Conservation (phyloP, 441 rosid genomes). For the Daphne laureola region DNA sequence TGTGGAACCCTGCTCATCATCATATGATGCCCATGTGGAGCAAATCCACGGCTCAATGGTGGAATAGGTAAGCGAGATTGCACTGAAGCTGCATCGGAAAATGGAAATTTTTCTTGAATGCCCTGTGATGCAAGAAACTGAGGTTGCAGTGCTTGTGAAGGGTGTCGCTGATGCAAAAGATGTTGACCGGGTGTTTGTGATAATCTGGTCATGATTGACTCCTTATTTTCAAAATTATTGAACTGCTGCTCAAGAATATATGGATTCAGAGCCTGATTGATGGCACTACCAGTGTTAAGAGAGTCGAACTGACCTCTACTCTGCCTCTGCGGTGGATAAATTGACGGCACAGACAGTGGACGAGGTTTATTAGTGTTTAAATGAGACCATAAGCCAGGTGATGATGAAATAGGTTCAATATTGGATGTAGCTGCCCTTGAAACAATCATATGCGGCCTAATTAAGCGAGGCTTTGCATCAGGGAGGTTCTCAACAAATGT, state of each 20-base stretch:
- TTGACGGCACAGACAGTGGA: constrained; percentile 33
- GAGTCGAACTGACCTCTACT: constrained; percentile 35
- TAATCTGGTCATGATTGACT: constrained; percentile 21
- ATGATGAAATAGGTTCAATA: constrained; percentile 28
- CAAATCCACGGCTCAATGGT: constrained; percentile 37
- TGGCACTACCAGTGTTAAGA: constrained; percentile 27
- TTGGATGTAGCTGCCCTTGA: constrained; percentile 41
- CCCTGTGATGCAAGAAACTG: constrained; percentile 34
- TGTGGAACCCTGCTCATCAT: constrained; percentile 23
- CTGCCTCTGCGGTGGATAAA: constrained; percentile 35
- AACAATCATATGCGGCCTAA: constrained; percentile 27
- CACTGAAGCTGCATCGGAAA: constrained; percentile 32
- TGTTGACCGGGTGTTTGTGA: constrained; percentile 33
- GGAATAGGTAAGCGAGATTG: constrained; percentile 37
- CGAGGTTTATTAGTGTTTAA: constrained; percentile 47
- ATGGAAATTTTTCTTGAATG: constrained; percentile 28
- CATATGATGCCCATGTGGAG: constrained; percentile 33
- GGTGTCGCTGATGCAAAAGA: constrained; percentile 44
- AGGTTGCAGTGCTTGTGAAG: constrained; percentile 32
- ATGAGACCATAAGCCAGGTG: constrained; percentile 44
- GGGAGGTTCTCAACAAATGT: constrained; percentile 33
- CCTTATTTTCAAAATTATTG: constrained; percentile 34
- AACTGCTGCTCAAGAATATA: constrained; percentile 43
- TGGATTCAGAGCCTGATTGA: constrained; percentile 36
- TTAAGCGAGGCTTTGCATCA: constrained; percentile 34